Conservation (phyloP, 2,329 filamentous ascomycete genomes). For the Talaromyces sp. region DNA sequence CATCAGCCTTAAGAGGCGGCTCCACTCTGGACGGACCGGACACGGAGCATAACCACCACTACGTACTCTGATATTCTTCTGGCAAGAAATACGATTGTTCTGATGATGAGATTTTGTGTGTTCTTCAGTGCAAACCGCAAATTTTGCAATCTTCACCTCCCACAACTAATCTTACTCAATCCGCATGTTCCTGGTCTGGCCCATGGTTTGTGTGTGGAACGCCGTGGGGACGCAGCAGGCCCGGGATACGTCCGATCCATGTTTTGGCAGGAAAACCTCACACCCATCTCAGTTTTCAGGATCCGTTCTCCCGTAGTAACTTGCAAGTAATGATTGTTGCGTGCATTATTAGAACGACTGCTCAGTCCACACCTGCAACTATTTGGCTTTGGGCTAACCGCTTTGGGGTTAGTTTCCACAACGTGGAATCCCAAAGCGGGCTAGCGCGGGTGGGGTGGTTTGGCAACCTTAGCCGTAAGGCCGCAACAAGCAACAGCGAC, state of each 20-base stretch:
- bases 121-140: no score
- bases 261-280: background rate
- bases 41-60: no score
- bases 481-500: no score
- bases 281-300: no score
- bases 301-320: background rate
- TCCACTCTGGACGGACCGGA: background rate
- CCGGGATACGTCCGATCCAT: background rate
- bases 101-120: no score
- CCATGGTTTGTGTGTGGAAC: background rate
- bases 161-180: background rate
- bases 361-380: no score
- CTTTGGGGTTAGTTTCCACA: constrained; percentile 1
- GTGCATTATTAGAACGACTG: no score
- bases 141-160: no score
- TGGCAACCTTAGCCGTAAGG: background rate
- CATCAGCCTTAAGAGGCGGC: constrained; percentile 31
- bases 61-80: no score
- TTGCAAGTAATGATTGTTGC: no score
- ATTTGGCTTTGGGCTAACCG: background rate
- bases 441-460: background rate
- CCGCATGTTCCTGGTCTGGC: background rate
- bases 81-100: no score
- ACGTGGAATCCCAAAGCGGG: background rate
- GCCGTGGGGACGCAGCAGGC: background rate